These are phyloP conservation scores for Penicillium coffeae DNA, from an alignment of 495 filamentous ascomycete species.

Conservation along the genomic window DNA sequence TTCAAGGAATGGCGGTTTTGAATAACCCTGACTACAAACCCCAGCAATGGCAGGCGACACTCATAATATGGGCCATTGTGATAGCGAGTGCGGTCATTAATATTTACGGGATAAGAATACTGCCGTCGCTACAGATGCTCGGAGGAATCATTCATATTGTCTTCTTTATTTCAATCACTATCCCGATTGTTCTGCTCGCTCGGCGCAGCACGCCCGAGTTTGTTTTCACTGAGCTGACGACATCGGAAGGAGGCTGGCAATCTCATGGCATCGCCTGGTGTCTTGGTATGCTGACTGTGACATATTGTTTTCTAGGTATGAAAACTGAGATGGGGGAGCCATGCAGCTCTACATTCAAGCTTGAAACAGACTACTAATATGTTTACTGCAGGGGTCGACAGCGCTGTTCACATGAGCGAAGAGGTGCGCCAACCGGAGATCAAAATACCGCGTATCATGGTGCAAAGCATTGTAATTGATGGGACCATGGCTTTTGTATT, in stretches of 20 bases:
- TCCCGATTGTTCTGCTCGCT: constrained; percentile 41
- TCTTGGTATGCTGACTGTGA: constrained; percentile 32
- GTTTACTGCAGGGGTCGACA: constrained; percentile 18
- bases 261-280: constrained; percentile 38
- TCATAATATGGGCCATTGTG: constrained; percentile 40
- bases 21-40: constrained; percentile 36
- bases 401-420: constrained; percentile 32
- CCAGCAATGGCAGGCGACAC: constrained; percentile 43
- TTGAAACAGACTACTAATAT: no score
- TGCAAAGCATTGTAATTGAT: constrained; percentile 32
- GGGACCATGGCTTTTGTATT: constrained; percentile 37
- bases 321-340: not conserved
- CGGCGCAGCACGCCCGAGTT: constrained; percentile 36
- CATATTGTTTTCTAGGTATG: constrained; percentile 27
- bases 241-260: constrained; percentile 25
- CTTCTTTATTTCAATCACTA: constrained; percentile 41
- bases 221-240: constrained; percentile 40
- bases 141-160: constrained; percentile 44
- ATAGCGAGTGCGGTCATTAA: constrained; percentile 34
- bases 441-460: constrained; percentile 29
- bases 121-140: constrained; percentile 43
- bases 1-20: constrained; percentile 42
- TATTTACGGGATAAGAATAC: constrained; percentile 34
- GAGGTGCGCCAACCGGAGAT: constrained; percentile 36
- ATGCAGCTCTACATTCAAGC: not conserved